Evolutionary conservation across 345 rosid species (phyloP), one percentile per base, ranked within the genome.

Genomic region (Aquilaria malaccensis): DNA sequence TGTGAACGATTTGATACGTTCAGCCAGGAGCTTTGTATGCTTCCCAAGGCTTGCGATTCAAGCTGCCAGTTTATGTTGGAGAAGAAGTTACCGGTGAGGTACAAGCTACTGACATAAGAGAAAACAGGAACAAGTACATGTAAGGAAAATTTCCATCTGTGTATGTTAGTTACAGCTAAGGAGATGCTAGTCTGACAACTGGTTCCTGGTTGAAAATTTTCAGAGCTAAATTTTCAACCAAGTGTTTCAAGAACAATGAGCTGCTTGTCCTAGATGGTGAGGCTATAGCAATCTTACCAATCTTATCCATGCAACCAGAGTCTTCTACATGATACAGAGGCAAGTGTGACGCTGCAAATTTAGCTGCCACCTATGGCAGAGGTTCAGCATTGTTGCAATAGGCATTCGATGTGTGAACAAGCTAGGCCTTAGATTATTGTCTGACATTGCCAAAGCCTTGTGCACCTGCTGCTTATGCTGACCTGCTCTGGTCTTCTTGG

Each of bases 11-110:
- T 12, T 31, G 50, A 3, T 10, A 33, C 61, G 60, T 67, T 60
- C 54, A 94, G 96, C 95, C 97, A 33, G 91, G 97, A 79, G 96
- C 96, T 33, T 67, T 90, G 13, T 88, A 94, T 67, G 85, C 76
- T 56, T 87, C 96, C 54, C 97, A 90, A 64, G 84, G 76, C 76
- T 73, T 87, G 83, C 82, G 81, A 71, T 94, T 87, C 72, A 84
- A 78, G 70, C 76, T 70, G 31, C 99, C 97, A 0, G 92, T 88
- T 52, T 86, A 80, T 68, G 13, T 81, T 14, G 95, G 92, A 9
- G 95, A 93, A 47, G 86, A 81, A 68, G 70, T 90, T 70, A 48
- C 61, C 2, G 86, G 89, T 6, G 73, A 76, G 69, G 75, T 90
- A 33, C 71, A 80, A 74, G 87, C 89, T 45, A 59, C 71, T 4